These are phyloP conservation scores for Chalara sp. DNA, from an alignment of 2,329 filamentous ascomycete genomes.

Conservation along the genomic window DNA sequence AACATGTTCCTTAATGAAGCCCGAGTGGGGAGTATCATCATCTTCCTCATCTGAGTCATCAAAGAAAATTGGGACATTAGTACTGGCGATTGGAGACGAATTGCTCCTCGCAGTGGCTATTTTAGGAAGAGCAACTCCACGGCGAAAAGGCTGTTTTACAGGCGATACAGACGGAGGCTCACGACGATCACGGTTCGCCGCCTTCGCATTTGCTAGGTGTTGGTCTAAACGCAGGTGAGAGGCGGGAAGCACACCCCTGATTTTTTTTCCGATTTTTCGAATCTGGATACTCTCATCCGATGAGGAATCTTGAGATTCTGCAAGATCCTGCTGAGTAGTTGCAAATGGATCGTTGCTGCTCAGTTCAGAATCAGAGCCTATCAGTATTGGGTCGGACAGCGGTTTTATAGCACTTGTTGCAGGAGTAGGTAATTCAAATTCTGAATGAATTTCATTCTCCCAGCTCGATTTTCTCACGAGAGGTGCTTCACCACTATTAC, in stretches of 20 bases:
- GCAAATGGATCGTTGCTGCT: constrained; percentile 19
- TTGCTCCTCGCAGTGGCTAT: not conserved
- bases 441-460: not conserved
- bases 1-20: constrained; percentile 10
- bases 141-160: constrained; percentile 12
- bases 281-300: constrained; percentile 23
- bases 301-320: constrained; percentile 6
- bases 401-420: constrained; percentile 23
- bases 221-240: constrained; percentile 59
- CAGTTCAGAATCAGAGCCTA: constrained; percentile 14
- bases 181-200: constrained; percentile 4
- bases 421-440: constrained; percentile 18
- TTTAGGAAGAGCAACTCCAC: constrained; percentile 25
- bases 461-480: too few species aligned
- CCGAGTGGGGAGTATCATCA: constrained; percentile 5
- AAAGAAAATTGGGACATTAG: constrained; percentile 15
- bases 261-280: constrained; percentile 27
- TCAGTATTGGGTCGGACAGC: constrained; percentile 4
- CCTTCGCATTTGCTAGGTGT: constrained; percentile 29
- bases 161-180: constrained; percentile 13
- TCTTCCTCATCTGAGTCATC: constrained; percentile 20
- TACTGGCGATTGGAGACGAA: not conserved
- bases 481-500: too few species aligned
- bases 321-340: constrained; percentile 1
- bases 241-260: constrained; percentile 58